Base-by-base conservation (phyloP, 768 basidiomycete species). In the Strobilomyces confusus region DNA sequence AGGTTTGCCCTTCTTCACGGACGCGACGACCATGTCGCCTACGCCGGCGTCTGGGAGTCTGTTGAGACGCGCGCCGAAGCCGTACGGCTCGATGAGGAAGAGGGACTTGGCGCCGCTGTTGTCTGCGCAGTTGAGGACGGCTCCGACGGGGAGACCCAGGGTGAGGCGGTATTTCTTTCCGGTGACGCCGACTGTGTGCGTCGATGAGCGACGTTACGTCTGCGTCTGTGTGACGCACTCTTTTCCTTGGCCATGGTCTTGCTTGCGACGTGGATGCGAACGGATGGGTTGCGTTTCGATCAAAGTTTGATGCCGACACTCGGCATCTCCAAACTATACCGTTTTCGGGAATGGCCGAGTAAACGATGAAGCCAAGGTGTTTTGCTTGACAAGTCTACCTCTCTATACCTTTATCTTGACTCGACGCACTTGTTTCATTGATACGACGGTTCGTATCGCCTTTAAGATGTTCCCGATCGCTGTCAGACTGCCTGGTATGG, bases 1-100 rank as follows among this genome's bases (percentile, higher is more conserved):
- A 34, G 97, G 97, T 79, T 99, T 98, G 73, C 97, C 97, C 82
- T 98, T 98, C 84, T 99, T 98, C 68, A 99, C 97, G 49, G 89
- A 92, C 54, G 92, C 92, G 54, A 95, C 89, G 57, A 95, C 85
- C 92, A 95, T 94, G 72, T 94, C 92, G 53, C 92, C 91, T 54
- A 92, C 90, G 80, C 87, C 88, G 58, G 90, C 94, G 72, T 97
- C 95, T 59, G 97, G 97, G 57, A 98, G 81, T 75, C 97, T 83
- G 84, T 98, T 98, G 46, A 98, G 83, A 72, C 89, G 93, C 59
- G 97, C 89, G 73, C 97, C 97, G 72, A 89, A 91, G 49, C 95
- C 91, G 69, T 84, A 93, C 51, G 97, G 92, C 73, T 95, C 92
- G 69, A 99, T 98, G 69, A 98, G 71, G 76, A 77, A 97, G 60